Evolutionary conservation across 352 stramenopile genomes (phyloP), one percentile per base, ranked within the genome.

Genomic region (Phytophthora nicotianae): DNA sequence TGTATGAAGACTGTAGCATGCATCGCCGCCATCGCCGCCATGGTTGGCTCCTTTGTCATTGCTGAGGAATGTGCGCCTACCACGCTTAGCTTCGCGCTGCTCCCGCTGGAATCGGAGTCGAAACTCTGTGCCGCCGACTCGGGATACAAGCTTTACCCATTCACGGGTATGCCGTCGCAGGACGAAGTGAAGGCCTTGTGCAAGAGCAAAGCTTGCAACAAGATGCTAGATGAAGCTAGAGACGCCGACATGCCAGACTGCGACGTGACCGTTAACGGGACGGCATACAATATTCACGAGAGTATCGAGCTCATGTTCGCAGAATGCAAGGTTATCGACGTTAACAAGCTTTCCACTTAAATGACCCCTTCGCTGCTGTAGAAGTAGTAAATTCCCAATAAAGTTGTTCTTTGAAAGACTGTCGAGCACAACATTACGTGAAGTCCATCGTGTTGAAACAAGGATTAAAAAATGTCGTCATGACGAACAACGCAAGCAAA

Each of bases 1-100:
- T 11, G 83, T 73, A 85, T 73, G 69, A 79, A 77, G 65, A 75
- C 56, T 47, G 65, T 48, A 17, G 57, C 53, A 21, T 24, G 62
- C 11, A 38, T 61, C 51, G 21, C 51, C 14, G 29, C 45, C 23
- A 45, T 68, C 14, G 64, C 67, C 42, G 45, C 77, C 62, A 50
- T 66, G 20, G 23, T 56, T 27, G 45, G 26, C 1, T 59, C 33
- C 17, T 24, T 67, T 19, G 51, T 64, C 24, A 42, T 37, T 19
- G 70, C 66, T 4, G 66, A 67, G 47, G 58, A 78, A 37, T 78
- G 70, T 41, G 58, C 48, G 11, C 45, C 54, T 14, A 66, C 66
- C n/a, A 62, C 66, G 16, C 66, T 78, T 29, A 70, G 66, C 33
- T 59, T 73, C 32, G 70, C 58, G 45, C 48, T 78, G 26, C 66